Conservation (phyloP, 192 early-diverging fungal species). For the Backusella morwellensis region DNA sequence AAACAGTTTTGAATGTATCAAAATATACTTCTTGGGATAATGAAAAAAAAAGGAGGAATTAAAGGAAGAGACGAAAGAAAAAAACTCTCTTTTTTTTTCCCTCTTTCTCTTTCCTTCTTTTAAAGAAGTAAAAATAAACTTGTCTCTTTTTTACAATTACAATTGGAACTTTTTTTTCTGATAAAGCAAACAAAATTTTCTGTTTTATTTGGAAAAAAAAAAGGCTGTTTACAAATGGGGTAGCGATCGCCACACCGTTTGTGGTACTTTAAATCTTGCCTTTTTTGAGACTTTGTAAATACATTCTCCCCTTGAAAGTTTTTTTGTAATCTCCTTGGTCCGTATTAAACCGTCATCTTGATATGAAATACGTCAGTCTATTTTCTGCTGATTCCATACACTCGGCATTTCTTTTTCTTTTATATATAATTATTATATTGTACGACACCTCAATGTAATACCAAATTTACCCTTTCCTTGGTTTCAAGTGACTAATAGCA, state of each 20-base stretch:
- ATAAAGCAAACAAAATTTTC: neutral
- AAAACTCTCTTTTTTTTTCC: neutral
- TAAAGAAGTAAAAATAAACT: neutral
- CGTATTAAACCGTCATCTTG: neutral
- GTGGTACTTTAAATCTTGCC: neutral
- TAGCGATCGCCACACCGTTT: neutral
- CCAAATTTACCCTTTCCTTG: neutral
- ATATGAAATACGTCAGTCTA: constrained; percentile 7
- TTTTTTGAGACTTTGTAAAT: neutral
- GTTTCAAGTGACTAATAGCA: neutral
- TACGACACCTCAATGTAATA: neutral
- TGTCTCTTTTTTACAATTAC: neutral
- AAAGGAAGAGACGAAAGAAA: neutral
- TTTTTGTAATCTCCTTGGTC: neutral
- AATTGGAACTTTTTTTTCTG: neutral
- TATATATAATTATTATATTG: neutral
- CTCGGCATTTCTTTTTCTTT: neutral
- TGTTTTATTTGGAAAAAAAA: neutral
- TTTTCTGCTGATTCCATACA: constrained; percentile 2
- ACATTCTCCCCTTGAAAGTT: neutral
- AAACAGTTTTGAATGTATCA: neutral
- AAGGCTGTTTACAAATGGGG: neutral
- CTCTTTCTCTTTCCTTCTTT: neutral
- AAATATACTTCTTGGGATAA: neutral
- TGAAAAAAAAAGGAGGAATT: constrained; percentile 1